These are phyloP conservation scores for Halophytophthora batemanensis DNA, from an alignment of 352 stramenopile genomes.

Conservation along the genomic window DNA sequence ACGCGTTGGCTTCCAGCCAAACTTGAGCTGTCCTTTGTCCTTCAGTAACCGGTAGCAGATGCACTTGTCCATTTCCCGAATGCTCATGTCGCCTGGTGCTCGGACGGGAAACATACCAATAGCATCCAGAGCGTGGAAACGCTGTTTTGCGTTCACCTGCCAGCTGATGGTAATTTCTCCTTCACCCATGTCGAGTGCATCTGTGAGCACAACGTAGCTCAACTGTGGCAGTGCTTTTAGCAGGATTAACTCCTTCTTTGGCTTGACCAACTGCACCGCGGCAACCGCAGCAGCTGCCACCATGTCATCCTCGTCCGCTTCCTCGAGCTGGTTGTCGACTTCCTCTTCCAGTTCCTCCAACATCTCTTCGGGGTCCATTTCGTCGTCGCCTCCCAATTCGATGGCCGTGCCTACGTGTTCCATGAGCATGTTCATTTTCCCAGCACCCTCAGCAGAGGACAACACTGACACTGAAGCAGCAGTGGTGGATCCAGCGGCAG, in stretches of 20 bases:
- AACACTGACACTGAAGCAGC: no score
- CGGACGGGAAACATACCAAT: constrained; percentile 58
- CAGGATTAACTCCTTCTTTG: constrained; percentile 38
- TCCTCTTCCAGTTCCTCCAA: constrained; percentile 1
- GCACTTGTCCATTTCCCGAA: constrained; percentile 49
- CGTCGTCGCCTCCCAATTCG: constrained; percentile 6
- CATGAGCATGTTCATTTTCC: no score
- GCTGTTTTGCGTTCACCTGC: constrained; percentile 47
- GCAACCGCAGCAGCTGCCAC: constrained; percentile 19
- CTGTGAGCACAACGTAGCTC: constrained; percentile 48
- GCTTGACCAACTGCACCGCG: constrained; percentile 22
- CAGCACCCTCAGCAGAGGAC: no score
- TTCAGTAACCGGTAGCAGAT: constrained; percentile 59
- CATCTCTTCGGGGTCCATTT: constrained; percentile 4
- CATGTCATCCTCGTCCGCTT: constrained; percentile 14
- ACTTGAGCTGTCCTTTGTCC: constrained; percentile 25
- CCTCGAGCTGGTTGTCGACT: constrained; percentile 6
- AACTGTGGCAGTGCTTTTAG: constrained; percentile 44
- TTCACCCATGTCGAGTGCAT: constrained; percentile 45
- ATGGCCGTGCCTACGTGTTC: no score
- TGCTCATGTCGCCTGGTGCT: constrained; percentile 21
- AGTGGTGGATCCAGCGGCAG: no score
- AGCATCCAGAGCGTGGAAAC: constrained; percentile 52
- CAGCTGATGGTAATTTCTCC: constrained; percentile 57
- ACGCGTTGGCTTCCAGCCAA: constrained; percentile 41